These are phyloP conservation scores for Nephelium lappaceum DNA, from an alignment of 345 rosid species.

Conservation along the genomic window DNA sequence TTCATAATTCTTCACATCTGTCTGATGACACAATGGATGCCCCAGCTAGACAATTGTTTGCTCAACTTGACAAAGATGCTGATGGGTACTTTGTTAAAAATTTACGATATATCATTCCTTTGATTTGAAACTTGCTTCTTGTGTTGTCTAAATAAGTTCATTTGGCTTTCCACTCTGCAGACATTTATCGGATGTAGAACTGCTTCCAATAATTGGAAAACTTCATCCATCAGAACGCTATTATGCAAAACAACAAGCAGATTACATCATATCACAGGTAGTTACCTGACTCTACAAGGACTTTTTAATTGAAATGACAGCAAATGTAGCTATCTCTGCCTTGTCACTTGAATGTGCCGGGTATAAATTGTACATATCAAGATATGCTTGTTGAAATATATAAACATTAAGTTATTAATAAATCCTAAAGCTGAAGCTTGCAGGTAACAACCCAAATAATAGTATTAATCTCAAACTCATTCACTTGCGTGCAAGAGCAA, in stretches of 20 bases:
- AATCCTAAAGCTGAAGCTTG: background rate
- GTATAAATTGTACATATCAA: background rate
- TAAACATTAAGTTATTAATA: background rate
- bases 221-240: slow-evolving; percentile 91
- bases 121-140: slow-evolving; percentile 18
- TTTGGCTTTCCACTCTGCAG: slow-evolving; percentile 39
- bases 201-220: slow-evolving; percentile 77
- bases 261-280: slow-evolving; percentile 91
- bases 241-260: slow-evolving; percentile 96
- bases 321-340: background rate
- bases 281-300: slow-evolving; percentile 1
- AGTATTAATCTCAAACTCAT: background rate
- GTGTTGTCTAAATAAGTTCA: slow-evolving; percentile 15
- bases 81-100: slow-evolving; percentile 61
- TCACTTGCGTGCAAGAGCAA: background rate
- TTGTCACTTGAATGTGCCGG: background rate
- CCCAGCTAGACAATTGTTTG: slow-evolving; percentile 71
- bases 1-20: slow-evolving; percentile 57
- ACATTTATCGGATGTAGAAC: slow-evolving; percentile 68
- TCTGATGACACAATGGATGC: slow-evolving; percentile 69
- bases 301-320: background rate
- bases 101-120: background rate
- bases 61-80: slow-evolving; percentile 86
- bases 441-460: background rate
- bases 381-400: background rate